Evolutionary conservation across 2,329 filamentous ascomycete species (phyloP).

Genomic region (Raffaelea albimanens): DNA sequence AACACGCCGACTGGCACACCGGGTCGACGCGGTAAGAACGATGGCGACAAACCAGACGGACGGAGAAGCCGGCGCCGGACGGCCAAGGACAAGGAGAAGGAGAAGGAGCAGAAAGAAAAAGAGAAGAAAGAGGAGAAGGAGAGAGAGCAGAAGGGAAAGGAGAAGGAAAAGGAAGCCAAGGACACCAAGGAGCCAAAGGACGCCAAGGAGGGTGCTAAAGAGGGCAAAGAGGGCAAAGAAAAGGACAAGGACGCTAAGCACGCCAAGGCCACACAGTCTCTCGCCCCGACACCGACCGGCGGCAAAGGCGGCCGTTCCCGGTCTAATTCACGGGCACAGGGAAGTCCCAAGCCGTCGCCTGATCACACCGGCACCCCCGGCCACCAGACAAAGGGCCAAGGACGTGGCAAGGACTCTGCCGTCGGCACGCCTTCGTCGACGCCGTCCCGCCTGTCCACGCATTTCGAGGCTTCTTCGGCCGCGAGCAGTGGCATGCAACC

Average conservation of each 20-base stretch:
- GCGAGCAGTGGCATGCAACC: conserved; percentile 6
- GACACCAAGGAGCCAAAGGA: conserved; percentile 25
- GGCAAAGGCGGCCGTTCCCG: conserved; percentile 40
- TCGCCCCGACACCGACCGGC: not conserved
- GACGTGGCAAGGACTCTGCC: not conserved
- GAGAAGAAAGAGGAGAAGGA: conserved; percentile 14
- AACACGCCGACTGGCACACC: conserved; percentile 49
- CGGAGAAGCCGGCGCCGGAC: conserved; percentile 29
- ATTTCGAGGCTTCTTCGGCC: conserved; percentile 27
- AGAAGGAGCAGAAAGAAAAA: conserved; percentile 19
- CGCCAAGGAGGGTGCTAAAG: conserved; percentile 9
- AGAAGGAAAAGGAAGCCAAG: conserved; percentile 28
- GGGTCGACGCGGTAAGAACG: conserved; percentile 34
- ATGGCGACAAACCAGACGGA: conserved; percentile 11
- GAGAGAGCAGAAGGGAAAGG: conserved; percentile 18
- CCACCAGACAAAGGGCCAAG: not conserved
- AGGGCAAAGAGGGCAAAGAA: conserved; percentile 19
- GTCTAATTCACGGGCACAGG: conserved; percentile 40
- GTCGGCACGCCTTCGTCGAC: not conserved
- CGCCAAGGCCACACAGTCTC: conserved; percentile 17
- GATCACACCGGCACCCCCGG: conserved; percentile 2
- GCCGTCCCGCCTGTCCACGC: conserved; percentile 26
- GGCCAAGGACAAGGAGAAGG: conserved; percentile 23
- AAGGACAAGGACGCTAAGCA: conserved; percentile 29
- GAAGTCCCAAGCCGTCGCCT: conserved; percentile 8